Evolutionary conservation across 139 green algal species (phyloP).

Genomic region (Eudorina sp.): DNA sequence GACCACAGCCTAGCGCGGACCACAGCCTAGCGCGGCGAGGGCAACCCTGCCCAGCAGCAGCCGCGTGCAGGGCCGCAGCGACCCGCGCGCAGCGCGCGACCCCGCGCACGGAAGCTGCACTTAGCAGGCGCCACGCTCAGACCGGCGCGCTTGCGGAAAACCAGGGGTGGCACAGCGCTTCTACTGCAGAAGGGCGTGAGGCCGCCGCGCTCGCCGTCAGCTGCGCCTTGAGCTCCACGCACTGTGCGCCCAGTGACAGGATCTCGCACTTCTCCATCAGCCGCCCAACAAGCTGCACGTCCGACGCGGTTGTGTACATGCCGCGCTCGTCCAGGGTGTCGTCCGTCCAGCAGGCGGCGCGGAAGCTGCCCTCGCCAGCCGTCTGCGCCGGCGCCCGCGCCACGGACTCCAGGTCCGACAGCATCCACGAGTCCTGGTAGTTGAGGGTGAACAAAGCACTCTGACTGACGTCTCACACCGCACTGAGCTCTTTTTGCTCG

Average conservation of each 20-base stretch:
- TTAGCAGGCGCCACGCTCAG: background rate
- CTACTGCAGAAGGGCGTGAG: background rate
- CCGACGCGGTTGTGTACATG: constrained; percentile 11
- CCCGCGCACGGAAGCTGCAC: background rate
- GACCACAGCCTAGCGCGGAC: no score
- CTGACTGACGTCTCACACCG: background rate
- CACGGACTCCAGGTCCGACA: constrained; percentile 9
- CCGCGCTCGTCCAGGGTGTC: constrained; percentile 22
- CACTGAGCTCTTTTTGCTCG: background rate
- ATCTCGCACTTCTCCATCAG: constrained; percentile 7
- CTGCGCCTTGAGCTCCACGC: constrained; percentile 18
- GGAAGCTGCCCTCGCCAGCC: constrained; percentile 10
- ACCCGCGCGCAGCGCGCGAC: background rate
- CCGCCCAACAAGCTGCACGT: constrained; percentile 17
- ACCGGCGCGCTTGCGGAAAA: background rate
- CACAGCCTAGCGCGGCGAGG: no score
- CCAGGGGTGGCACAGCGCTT: constrained; percentile 19
- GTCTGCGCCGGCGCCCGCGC: constrained; percentile 1
- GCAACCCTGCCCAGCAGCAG: no score
- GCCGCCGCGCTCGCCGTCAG: constrained; percentile 5
- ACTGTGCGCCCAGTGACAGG: constrained; percentile 1
- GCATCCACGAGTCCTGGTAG: constrained; percentile 9
- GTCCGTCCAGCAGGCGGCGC: constrained; percentile 4
- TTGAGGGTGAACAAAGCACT: background rate
- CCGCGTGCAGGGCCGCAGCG: background rate